These are phyloP conservation scores for Penium margaritaceum DNA, from an alignment of 139 green algal species.

Conservation along the genomic window DNA sequence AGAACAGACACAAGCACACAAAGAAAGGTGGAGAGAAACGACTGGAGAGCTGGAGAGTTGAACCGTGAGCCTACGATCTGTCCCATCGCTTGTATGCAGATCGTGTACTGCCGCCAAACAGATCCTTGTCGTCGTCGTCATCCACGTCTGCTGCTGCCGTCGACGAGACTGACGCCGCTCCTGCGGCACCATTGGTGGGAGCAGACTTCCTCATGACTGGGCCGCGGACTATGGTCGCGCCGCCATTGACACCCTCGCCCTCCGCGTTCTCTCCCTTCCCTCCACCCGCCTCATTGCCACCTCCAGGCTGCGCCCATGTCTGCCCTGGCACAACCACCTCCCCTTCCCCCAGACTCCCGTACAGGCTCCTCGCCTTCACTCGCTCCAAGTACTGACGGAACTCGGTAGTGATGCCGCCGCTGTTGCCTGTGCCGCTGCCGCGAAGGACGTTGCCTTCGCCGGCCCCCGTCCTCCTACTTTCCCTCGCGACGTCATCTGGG, in stretches of 20 bases:
- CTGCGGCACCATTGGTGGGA: neutral
- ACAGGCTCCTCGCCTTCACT: conserved; percentile 32
- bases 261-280: too few relatives aligned
- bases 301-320: conserved; percentile 4
- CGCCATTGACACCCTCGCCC: too few relatives aligned
- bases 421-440: neutral
- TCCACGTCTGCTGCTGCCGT: neutral
- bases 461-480: neutral
- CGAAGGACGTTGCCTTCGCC: neutral
- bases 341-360: conserved; percentile 29
- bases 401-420: too few relatives aligned
- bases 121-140: neutral
- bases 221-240: too few relatives aligned
- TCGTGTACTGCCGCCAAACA: too few relatives aligned
- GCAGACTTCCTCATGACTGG: neutral
- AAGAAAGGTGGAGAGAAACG: too few relatives aligned
- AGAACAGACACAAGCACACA: too few relatives aligned
- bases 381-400: too few relatives aligned
- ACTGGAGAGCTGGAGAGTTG: too few relatives aligned
- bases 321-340: neutral
- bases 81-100: too few relatives aligned
- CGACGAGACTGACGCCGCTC: neutral
- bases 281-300: neutral
- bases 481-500: too few relatives aligned
- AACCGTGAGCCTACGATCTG: too few relatives aligned